These are phyloP conservation scores for Kwoniella dendrophila DNA, from an alignment of 768 basidiomycete species.

Conservation along the genomic window DNA sequence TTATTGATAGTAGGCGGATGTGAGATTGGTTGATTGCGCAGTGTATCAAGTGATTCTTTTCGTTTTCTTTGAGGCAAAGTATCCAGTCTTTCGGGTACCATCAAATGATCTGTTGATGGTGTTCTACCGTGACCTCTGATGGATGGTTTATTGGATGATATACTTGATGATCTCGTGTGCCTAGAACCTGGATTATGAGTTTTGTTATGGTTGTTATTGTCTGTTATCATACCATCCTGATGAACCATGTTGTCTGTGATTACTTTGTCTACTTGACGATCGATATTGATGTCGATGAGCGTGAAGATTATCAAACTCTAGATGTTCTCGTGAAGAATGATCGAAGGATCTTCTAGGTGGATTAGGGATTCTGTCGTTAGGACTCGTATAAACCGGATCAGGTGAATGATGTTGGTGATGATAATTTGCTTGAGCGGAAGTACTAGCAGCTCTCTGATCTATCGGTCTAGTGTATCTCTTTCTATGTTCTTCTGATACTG, in stretches of 20 bases:
- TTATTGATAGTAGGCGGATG: background rate
- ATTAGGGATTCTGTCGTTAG: background rate
- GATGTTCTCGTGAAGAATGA: conserved; percentile 9
- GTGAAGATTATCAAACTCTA: background rate
- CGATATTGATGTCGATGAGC: background rate
- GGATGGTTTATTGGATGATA: background rate
- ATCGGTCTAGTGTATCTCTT: background rate
- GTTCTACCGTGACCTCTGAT: conserved; percentile 8
- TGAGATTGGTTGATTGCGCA: background rate
- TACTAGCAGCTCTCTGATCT: conserved; percentile 13
- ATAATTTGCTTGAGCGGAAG: conserved; percentile 11
- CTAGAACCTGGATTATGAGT: conserved; percentile 8
- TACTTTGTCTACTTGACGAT: background rate
- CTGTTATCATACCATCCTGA: background rate
- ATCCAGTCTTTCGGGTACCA: conserved; percentile 15
- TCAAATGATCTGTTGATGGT: conserved; percentile 16
- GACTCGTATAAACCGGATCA: background rate
- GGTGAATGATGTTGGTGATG: background rate
- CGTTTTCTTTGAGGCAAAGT: conserved; percentile 15
- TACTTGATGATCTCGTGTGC: conserved; percentile 7
- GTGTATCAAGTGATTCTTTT: conserved; percentile 16
- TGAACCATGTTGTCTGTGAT: background rate
- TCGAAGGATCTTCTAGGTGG: conserved; percentile 16
- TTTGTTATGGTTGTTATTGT: background rate
- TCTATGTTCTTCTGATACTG: background rate